Percentiles rank a stretch among this genome's conserved stretches.
Conservation (phyloP, 495 filamentous ascomycete species). For the Physcia stellaris region DNA sequence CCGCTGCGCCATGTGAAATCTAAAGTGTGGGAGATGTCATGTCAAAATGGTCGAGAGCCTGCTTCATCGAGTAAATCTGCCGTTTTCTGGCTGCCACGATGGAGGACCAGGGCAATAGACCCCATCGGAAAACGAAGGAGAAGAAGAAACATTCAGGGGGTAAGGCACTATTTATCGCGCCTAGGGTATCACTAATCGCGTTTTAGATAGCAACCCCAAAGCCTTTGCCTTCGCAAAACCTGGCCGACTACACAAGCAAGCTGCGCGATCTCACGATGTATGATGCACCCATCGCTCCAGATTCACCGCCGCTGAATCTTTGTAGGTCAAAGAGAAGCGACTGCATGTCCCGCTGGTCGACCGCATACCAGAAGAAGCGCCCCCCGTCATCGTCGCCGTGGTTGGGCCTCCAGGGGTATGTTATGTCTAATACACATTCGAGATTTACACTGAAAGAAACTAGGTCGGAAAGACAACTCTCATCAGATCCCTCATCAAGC, state of each 20-base stretch:
- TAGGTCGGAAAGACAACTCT: conserved; percentile 60
- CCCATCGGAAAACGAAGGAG: conserved; percentile 77
- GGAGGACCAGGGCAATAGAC: conserved; percentile 75
- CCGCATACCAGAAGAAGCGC: conserved; percentile 88
- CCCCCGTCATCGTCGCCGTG: conserved; percentile 78
- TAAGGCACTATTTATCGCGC: conserved; percentile 1
- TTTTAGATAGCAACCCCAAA: conserved; percentile 68
- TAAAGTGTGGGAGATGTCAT: too few relatives aligned
- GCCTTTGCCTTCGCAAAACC: conserved; percentile 81
- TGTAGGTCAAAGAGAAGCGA: conserved; percentile 81
- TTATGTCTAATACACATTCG: conserved; percentile 14
- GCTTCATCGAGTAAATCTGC: too few relatives aligned
- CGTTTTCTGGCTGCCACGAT: conserved; percentile 29
- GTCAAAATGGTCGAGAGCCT: too few relatives aligned
- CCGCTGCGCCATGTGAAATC: too few relatives aligned
- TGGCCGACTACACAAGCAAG: conserved; percentile 69
- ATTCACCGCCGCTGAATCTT: too few relatives aligned
- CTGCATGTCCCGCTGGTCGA: conserved; percentile 93
- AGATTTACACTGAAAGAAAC: conserved; percentile 4
- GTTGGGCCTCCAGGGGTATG: conserved; percentile 88
- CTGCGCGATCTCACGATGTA: conserved; percentile 86
- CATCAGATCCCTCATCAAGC: conserved; percentile 80
- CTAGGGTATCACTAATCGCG: conserved; percentile 12
- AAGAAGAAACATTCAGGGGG: conserved; percentile 62
- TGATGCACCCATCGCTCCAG: conserved; percentile 17